phyloP scores from a whole-genome alignment of 345 rosid genomes.

The Acer yangbiense region DNA sequence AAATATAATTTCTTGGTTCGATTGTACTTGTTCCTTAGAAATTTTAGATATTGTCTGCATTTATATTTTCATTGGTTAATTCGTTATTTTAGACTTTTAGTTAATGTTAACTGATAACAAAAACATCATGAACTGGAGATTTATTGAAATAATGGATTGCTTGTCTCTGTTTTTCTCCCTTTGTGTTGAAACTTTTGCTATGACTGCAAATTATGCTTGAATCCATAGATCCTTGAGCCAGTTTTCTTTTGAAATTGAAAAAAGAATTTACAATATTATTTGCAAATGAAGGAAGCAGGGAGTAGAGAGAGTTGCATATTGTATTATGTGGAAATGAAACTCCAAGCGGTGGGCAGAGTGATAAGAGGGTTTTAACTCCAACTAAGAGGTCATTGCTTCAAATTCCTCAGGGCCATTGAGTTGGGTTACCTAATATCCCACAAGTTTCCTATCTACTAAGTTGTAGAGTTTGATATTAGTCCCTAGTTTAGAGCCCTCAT shows the following conservation, averaged over 20 bases:
- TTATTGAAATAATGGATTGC: background rate
- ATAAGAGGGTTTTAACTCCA: no score
- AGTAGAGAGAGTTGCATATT: no score
- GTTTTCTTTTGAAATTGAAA: background rate
- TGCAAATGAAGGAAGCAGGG: no score
- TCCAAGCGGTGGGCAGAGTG: no score
- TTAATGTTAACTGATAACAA: background rate
- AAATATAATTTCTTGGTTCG: background rate
- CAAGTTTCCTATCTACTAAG: no score
- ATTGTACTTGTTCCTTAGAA: background rate
- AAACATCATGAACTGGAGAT: background rate
- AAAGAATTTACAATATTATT: background rate
- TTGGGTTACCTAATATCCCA: no score
- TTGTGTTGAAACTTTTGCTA: background rate
- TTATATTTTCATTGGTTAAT: background rate
- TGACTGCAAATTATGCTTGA: background rate
- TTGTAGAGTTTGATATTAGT: no score
- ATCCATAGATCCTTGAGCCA: background rate
- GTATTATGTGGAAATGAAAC: no score
- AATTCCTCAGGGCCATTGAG: no score
- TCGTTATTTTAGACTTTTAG: background rate
- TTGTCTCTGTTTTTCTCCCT: background rate
- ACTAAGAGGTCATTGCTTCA: no score
- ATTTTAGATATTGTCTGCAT: background rate
- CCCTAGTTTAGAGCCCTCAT: no score